Evolutionary conservation across 441 rosid species (phyloP).

Genomic region (Viola pubescens): DNA sequence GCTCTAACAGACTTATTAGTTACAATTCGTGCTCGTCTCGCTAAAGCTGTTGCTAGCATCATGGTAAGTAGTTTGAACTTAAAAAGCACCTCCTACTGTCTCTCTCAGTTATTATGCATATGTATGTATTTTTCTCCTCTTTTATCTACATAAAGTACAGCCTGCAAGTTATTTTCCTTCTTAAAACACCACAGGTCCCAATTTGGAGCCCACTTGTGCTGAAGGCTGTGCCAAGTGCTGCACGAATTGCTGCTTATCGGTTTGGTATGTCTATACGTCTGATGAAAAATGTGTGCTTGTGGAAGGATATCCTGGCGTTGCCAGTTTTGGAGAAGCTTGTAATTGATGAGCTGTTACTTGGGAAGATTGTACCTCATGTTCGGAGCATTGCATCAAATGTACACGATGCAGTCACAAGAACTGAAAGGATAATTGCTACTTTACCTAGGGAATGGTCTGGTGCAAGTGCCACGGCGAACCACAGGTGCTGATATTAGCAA

Average conservation of each 20-base stretch:
- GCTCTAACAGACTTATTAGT: conserved; percentile 52
- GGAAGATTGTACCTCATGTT: conserved; percentile 78
- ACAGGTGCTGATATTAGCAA: conserved; percentile 34
- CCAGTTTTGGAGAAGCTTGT: conserved; percentile 77
- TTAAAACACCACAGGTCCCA: conserved; percentile 50
- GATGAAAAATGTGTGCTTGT: conserved; percentile 79
- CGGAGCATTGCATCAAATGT: conserved; percentile 64
- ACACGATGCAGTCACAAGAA: conserved; percentile 83
- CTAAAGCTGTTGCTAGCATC: conserved; percentile 57
- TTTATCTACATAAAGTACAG: no score
- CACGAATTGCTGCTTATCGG: conserved; percentile 69
- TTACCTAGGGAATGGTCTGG: conserved; percentile 82
- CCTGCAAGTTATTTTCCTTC: neutral
- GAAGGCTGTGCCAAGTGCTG: conserved; percentile 82
- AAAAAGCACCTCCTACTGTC: neutral
- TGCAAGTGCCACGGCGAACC: conserved; percentile 41
- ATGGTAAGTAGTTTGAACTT: conserved; percentile 29
- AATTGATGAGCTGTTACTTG: conserved; percentile 70
- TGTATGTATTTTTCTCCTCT: neutral
- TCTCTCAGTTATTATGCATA: neutral
- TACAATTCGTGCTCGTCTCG: conserved; percentile 60
- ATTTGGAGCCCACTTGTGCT: conserved; percentile 73
- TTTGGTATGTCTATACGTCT: conserved; percentile 84
- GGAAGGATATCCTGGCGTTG: conserved; percentile 81
- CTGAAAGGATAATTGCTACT: conserved; percentile 71